Evolutionary conservation across 805 yeast species (phyloP).

Genomic region (Saccharomyces eubayanus): DNA sequence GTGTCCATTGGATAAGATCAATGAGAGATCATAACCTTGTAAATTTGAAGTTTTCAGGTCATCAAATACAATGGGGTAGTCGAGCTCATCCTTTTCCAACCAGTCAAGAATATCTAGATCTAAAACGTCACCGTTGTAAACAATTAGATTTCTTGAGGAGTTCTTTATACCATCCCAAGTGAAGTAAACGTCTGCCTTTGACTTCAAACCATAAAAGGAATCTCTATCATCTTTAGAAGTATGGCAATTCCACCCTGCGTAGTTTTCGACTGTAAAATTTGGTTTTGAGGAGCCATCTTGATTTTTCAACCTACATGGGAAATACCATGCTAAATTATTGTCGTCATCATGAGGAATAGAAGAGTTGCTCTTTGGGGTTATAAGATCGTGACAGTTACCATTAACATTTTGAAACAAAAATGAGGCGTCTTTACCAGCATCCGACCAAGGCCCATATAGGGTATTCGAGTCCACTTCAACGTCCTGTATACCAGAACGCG

Average conservation of each 20-base stretch:
- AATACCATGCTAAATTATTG: constrained; percentile 81
- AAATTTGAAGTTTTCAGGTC: constrained; percentile 47
- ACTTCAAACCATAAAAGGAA: constrained; percentile 51
- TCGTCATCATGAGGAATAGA: constrained; percentile 59
- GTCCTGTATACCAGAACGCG: constrained; percentile 81
- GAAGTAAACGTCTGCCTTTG: constrained; percentile 69
- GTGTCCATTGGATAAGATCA: constrained; percentile 55
- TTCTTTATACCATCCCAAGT: constrained; percentile 82
- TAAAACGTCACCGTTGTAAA: constrained; percentile 81
- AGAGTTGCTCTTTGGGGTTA: constrained; percentile 59
- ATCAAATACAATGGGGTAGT: constrained; percentile 66
- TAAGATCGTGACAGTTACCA: constrained; percentile 76
- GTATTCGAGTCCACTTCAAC: constrained; percentile 60
- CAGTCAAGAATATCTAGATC: constrained; percentile 72
- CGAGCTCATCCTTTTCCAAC: constrained; percentile 60
- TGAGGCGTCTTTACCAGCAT: constrained; percentile 82
- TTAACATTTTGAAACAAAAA: constrained; percentile 86
- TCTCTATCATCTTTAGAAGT: constrained; percentile 62
- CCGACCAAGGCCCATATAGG: constrained; percentile 75
- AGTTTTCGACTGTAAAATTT: constrained; percentile 53
- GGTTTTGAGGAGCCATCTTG: constrained; percentile 67
- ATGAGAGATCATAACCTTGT: constrained; percentile 75
- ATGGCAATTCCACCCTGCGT: constrained; percentile 88
- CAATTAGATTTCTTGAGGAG: constrained; percentile 67
- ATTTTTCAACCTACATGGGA: constrained; percentile 73